Percentiles rank a stretch among this genome's conserved stretches.
phyloP scores from a whole-genome alignment of 306 rosid species.

The Abrus pulchellus region DNA sequence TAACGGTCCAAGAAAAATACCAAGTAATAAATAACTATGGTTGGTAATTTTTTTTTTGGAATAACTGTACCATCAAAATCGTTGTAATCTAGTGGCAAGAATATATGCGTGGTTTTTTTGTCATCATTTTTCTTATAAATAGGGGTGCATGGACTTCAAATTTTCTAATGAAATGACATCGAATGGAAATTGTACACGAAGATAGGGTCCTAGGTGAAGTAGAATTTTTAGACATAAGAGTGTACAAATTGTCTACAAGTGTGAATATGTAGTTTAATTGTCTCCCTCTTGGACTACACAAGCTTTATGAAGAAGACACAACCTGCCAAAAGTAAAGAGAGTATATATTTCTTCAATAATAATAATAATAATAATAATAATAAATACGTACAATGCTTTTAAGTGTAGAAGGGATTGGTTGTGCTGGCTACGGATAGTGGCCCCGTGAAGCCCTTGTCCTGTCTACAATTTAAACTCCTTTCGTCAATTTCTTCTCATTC shows the following conservation, averaged over 20 bases:
- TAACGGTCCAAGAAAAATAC: not conserved
- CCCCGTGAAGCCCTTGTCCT: conserved; percentile 46
- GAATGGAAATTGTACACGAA: conserved; percentile 45
- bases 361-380: not conserved
- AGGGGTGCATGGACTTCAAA: conserved; percentile 37
- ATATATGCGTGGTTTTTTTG: conserved; percentile 5
- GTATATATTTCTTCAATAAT: conserved; percentile 27
- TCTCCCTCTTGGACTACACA: conserved; percentile 57
- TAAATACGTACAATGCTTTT: conserved; percentile 3
- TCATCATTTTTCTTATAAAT: conserved; percentile 22
- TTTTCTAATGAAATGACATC: conserved; percentile 32
- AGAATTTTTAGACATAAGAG: conserved; percentile 54
- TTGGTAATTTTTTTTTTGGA: not conserved
- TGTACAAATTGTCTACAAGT: conserved; percentile 52
- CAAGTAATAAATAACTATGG: not conserved
- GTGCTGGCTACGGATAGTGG: conserved; percentile 34
- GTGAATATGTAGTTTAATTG: conserved; percentile 50
- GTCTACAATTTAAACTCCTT: conserved; percentile 42
- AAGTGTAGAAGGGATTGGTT: conserved; percentile 19
- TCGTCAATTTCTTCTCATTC: conserved; percentile 43
- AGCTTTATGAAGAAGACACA: conserved; percentile 50
- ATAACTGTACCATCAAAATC: not conserved
- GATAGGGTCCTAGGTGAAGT: conserved; percentile 49
- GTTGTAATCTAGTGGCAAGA: conserved; percentile 11
- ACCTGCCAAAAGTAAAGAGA: conserved; percentile 41